A percentile compares a stretch with the other conserved stretches of the same genome.
Conservation (phyloP, 495 filamentous ascomycete species). For the Tuber indicum region DNA sequence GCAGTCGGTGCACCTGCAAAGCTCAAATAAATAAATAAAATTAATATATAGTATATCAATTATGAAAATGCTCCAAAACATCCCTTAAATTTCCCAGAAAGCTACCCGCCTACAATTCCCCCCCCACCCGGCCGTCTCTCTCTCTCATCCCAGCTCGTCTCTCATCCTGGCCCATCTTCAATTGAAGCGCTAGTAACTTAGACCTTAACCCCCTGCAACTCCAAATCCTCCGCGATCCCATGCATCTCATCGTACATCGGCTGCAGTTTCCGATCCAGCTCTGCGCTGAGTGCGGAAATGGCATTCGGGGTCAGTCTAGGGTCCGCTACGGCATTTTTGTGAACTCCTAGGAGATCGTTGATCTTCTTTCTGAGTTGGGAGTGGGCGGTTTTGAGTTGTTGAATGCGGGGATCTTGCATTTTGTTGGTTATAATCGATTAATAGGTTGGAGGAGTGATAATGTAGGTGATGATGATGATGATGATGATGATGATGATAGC, state of each 20-base stretch:
- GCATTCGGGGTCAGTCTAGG: background rate
- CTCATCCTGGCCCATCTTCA: no score
- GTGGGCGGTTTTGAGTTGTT: background rate
- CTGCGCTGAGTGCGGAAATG: background rate
- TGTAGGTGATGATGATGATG: no score
- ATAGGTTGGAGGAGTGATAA: background rate
- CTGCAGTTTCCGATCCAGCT: background rate
- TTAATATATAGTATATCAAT: background rate
- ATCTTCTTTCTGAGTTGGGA: background rate
- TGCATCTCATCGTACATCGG: background rate
- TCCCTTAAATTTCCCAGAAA: background rate
- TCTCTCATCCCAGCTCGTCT: background rate
- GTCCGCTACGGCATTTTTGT: background rate
- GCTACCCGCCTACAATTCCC: background rate
- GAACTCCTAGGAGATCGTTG: background rate
- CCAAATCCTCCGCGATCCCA: background rate
- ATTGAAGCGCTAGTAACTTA: no score
- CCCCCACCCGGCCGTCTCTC: no score
- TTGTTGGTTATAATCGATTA: background rate
- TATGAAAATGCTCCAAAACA: background rate
- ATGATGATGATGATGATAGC: background rate
- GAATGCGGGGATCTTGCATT: background rate
- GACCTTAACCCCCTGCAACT: background rate
- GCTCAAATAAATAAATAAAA: background rate
- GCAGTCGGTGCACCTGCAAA: background rate